These are phyloP conservation scores for Pythium volutum DNA, from an alignment of 352 stramenopile species.

Conservation along the genomic window DNA sequence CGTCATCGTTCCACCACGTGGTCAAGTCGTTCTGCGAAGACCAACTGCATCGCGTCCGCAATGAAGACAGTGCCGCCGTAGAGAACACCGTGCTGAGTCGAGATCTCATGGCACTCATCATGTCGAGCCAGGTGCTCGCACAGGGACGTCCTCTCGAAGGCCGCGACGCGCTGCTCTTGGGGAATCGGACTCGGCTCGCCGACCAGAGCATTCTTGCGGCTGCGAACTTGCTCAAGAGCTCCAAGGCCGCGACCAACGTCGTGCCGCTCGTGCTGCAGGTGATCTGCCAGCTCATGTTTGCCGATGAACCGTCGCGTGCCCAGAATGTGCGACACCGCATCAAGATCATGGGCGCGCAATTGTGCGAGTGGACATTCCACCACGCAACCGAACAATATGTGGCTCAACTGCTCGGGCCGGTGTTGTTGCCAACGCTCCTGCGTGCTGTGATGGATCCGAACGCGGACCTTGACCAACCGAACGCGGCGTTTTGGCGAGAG, in stretches of 20 bases:
- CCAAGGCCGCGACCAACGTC: slow-evolving; percentile 51
- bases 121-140: slow-evolving; percentile 60
- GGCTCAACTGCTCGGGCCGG: slow-evolving; percentile 53
- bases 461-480: slow-evolving; percentile 42
- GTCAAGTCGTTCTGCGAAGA: slow-evolving; percentile 72
- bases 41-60: slow-evolving; percentile 52
- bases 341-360: slow-evolving; percentile 49
- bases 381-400: slow-evolving; percentile 40
- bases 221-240: slow-evolving; percentile 41
- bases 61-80: slow-evolving; percentile 50
- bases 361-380: slow-evolving; percentile 64
- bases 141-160: slow-evolving; percentile 34
- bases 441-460: slow-evolving; percentile 62
- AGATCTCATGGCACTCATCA: slow-evolving; percentile 45
- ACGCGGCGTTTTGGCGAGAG: slow-evolving; percentile 41
- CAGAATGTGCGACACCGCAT: slow-evolving; percentile 57
- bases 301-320: slow-evolving; percentile 40
- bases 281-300: slow-evolving; percentile 78
- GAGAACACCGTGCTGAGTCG: slow-evolving; percentile 39
- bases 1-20: slow-evolving; percentile 59
- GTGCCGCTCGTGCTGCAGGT: slow-evolving; percentile 66
- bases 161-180: slow-evolving; percentile 36
- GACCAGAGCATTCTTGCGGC: slow-evolving; percentile 63
- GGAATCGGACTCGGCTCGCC: slow-evolving; percentile 45
- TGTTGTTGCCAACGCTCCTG: slow-evolving; percentile 66